Conservation (phyloP, 768 basidiomycete species). For the Russula sp. region DNA sequence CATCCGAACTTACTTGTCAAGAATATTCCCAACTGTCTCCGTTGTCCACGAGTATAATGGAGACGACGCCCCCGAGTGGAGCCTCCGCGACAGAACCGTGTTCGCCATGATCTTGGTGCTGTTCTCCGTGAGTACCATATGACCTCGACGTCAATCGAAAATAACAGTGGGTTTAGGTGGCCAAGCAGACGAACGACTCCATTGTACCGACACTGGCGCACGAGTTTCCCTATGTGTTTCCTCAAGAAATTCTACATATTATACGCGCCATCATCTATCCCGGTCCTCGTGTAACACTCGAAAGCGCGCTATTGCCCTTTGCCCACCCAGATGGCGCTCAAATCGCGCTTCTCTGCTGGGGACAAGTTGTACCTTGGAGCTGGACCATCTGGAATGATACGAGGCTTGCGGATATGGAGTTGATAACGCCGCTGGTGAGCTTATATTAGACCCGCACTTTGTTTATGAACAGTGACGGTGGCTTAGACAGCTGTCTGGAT, state of each 20-base stretch:
- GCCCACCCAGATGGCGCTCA: slow-evolving; percentile 43
- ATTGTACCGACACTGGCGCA: background rate
- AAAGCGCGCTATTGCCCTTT: slow-evolving; percentile 5
- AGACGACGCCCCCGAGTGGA: background rate
- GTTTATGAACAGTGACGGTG: background rate
- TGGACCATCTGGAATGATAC: slow-evolving; percentile 64
- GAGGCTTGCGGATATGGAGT: slow-evolving; percentile 48
- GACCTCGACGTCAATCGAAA: background rate
- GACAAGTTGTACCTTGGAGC: slow-evolving; percentile 55
- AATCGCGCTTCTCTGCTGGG: slow-evolving; percentile 54
- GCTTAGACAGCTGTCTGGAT: slow-evolving; percentile 55
- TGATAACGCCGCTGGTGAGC: slow-evolving; percentile 49
- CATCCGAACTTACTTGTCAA: slow-evolving; percentile 16
- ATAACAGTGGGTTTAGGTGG: background rate
- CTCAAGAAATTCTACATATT: slow-evolving; percentile 18
- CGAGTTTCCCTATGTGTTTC: slow-evolving; percentile 16
- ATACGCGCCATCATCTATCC: slow-evolving; percentile 20
- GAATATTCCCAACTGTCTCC: background rate
- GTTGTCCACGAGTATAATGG: background rate
- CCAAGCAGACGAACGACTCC: background rate
- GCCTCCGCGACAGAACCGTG: slow-evolving; percentile 17
- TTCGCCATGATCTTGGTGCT: slow-evolving; percentile 31
- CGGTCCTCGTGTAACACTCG: slow-evolving; percentile 26
- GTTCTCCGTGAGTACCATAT: slow-evolving; percentile 27
- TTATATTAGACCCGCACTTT: background rate